These are phyloP conservation scores for Gracilaria gracilis DNA, from an alignment of 23 red algal species.

Conservation along the genomic window DNA sequence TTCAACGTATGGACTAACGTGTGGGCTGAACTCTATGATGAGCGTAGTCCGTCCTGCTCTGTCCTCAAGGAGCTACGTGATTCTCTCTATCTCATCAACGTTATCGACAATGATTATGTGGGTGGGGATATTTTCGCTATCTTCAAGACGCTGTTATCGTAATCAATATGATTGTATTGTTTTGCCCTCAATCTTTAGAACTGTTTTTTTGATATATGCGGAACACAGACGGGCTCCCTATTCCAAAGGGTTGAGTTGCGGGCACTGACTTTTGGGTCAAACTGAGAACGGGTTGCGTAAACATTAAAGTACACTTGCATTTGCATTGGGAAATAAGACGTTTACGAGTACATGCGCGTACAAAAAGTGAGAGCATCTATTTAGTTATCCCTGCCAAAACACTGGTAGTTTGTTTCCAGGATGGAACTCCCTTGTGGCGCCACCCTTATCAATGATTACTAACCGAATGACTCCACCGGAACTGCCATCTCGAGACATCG, in stretches of 20 bases:
- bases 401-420: constrained; percentile 82
- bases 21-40: constrained; percentile 79
- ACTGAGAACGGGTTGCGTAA: background rate
- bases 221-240: background rate
- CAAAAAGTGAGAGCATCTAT: background rate
- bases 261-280: background rate
- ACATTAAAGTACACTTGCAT: background rate
- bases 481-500: constrained; percentile 95
- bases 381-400: constrained; percentile 72
- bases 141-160: constrained; percentile 62
- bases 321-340: constrained; percentile 20
- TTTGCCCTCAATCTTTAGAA: background rate
- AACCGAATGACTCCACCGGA: constrained; percentile 97
- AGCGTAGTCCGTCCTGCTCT: constrained; percentile 50
- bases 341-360: background rate
- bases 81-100: constrained; percentile 86
- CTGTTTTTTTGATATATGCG: no score
- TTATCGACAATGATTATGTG: constrained; percentile 99
- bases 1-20: constrained; percentile 92
- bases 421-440: constrained; percentile 75
- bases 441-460: constrained; percentile 86
- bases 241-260: background rate
- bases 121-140: constrained; percentile 94
- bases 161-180: background rate
- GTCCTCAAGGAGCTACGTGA: constrained; percentile 86